Conservation (phyloP, 164 flowering plant species). For the Pachysandra terminalis region DNA sequence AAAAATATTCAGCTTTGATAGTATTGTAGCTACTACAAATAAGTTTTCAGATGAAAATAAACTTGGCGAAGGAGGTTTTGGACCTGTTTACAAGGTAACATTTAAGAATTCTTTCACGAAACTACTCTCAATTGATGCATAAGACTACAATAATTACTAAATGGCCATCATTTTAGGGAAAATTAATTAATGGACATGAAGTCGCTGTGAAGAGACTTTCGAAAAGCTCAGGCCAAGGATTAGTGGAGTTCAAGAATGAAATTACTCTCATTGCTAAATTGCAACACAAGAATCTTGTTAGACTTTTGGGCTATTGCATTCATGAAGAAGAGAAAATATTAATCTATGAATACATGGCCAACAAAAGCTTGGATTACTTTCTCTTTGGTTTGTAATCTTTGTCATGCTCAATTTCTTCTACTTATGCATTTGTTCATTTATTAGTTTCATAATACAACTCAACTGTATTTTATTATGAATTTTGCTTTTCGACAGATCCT, state of each 20-base stretch:
- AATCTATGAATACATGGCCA: conserved; percentile 20
- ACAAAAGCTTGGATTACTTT: conserved; percentile 22
- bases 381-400: conserved; percentile 17
- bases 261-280: conserved; percentile 17
- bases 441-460: background rate
- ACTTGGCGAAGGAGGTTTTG: conserved; percentile 23
- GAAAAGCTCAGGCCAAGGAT: conserved; percentile 18
- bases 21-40: conserved; percentile 7
- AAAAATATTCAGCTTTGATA: conserved; percentile 7
- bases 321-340: conserved; percentile 19
- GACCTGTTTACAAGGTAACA: conserved; percentile 23
- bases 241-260: conserved; percentile 20
- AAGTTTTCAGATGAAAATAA: conserved; percentile 12
- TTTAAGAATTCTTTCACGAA: background rate
- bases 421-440: too few relatives aligned
- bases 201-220: conserved; percentile 20
- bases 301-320: conserved; percentile 17
- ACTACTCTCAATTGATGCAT: background rate
- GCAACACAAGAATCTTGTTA: conserved; percentile 22
- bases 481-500: conserved; percentile 5
- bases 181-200: conserved; percentile 14
- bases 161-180: conserved; percentile 1
- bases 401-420: background rate
- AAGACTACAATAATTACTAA: background rate
- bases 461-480: too few relatives aligned